phyloP scores from a whole-genome alignment of 2,329 filamentous ascomycete genomes.

The Cordyceps tenuipes region DNA sequence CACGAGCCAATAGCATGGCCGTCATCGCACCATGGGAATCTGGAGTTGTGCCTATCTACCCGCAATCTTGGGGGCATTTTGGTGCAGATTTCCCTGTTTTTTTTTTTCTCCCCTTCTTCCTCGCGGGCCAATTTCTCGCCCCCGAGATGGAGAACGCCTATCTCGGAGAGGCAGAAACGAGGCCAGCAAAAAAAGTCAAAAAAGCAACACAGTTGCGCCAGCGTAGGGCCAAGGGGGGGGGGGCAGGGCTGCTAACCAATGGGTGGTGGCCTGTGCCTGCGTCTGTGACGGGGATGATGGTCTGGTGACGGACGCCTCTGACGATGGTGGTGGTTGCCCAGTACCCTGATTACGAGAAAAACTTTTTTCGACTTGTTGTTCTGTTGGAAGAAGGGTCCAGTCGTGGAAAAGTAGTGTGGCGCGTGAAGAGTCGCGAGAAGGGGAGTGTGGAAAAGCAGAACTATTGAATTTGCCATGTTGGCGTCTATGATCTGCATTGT shows the following conservation, averaged over 20 bases:
- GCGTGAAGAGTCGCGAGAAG: background rate
- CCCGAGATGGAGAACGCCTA: background rate
- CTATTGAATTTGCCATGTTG: background rate
- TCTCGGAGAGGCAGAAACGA: background rate
- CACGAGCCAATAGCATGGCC: background rate
- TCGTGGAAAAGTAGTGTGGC: background rate
- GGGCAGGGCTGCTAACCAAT: background rate
- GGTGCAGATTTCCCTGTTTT: background rate
- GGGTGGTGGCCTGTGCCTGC: constrained; percentile 4
- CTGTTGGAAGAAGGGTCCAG: background rate
- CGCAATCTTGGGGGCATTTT: background rate
- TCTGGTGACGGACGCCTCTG: constrained; percentile 8
- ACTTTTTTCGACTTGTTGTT: background rate
- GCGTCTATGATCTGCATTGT: background rate
- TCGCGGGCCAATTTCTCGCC: background rate
- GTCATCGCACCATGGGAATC: background rate
- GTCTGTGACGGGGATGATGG: background rate
- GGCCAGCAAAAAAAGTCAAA: background rate
- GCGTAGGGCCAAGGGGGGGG: background rate
- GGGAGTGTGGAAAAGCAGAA: background rate
- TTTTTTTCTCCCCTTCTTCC: background rate
- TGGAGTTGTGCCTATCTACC: background rate
- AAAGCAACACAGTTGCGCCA: background rate
- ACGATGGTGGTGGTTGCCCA: background rate
- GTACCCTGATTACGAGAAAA: background rate